Evolutionary conservation across 257 asterid genomes (phyloP).

Genomic region (Solanum pinnatisectum): DNA sequence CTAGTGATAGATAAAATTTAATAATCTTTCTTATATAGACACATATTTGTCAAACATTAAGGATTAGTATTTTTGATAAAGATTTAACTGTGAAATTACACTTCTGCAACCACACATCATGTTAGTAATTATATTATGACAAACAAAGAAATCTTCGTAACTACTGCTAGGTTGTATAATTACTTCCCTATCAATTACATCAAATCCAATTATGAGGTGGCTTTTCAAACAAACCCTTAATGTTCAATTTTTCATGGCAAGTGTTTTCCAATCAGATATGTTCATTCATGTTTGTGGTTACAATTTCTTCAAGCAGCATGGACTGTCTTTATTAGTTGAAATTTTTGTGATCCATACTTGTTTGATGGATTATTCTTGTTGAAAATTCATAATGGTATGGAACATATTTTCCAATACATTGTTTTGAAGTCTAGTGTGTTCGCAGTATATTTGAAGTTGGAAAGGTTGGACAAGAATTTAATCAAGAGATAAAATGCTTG

Average conservation of each 20-base stretch:
- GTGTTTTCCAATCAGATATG: not conserved
- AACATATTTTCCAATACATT: slow-evolving; percentile 7
- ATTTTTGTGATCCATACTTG: not conserved
- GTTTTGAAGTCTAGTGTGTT: slow-evolving; percentile 15
- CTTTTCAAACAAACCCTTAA: not conserved
- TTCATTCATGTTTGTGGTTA: not conserved
- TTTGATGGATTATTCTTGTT: not conserved
- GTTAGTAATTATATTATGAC: not conserved
- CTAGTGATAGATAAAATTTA: not conserved
- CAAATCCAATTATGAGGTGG: not conserved
- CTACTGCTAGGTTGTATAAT: not conserved
- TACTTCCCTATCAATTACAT: not conserved
- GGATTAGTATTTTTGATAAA: not conserved
- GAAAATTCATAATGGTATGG: not conserved
- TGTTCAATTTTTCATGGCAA: not conserved
- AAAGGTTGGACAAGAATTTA: slow-evolving; percentile 33
- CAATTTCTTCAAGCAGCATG: not conserved
- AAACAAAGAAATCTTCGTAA: not conserved
- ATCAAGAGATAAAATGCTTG: slow-evolving; percentile 15
- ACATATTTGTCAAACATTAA: not conserved
- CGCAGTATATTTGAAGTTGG: slow-evolving; percentile 48
- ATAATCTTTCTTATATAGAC: not conserved
- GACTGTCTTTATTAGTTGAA: not conserved
- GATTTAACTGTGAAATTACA: not conserved
- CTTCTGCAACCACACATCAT: not conserved